Evolutionary conservation across 495 filamentous ascomycete species (phyloP), one percentile per base, ranked within the genome.

Genomic region (Neurospora hispaniola): DNA sequence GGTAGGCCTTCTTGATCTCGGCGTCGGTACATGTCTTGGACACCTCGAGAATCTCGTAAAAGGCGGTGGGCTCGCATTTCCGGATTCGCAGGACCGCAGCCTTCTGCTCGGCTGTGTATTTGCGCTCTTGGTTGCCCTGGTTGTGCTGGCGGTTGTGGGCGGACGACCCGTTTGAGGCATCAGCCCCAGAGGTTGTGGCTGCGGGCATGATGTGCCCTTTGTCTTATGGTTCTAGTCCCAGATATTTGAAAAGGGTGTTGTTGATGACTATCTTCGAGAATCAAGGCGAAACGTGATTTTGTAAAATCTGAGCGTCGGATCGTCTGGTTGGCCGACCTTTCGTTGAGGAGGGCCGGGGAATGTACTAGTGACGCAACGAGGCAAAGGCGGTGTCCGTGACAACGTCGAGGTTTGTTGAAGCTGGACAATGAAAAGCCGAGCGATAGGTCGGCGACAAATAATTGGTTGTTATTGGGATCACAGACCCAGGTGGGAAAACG

Each of bases 1-100:
- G 89, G 84, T 99, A 99, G 14, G 96, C 94, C 80, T 96, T 94
- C 78, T 98, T 99, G 81, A 99, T 91, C 76, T 96, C 93, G 69
- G 85, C 84, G 68, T 96, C 91, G 23, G 87, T 89, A 71, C 91
- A 92, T 54, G 90, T 86, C 38, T 85, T 85, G 69, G 83, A 82
- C 42, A 91, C 83, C 44, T 84, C 91, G 38, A 99, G 85, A 78
- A 96, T 93, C 76, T 94, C 91, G 83, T 99, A 99, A 77, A 94
- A 99, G 3, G 91, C 93, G 5, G 93, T 97, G 42, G 93, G 82
- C 31, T 87, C 84, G 81, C 96, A 99, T 84, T 86, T 87, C 73
- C 92, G 89, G 76, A 99, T 94, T 59, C 96, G 87, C 72, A 97
- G 82, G 27, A 98, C 96, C 16, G 94, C 94, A 0, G 90, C 87